These are phyloP conservation scores for Candida maris DNA, from an alignment of 805 yeast species.

Conservation along the genomic window DNA sequence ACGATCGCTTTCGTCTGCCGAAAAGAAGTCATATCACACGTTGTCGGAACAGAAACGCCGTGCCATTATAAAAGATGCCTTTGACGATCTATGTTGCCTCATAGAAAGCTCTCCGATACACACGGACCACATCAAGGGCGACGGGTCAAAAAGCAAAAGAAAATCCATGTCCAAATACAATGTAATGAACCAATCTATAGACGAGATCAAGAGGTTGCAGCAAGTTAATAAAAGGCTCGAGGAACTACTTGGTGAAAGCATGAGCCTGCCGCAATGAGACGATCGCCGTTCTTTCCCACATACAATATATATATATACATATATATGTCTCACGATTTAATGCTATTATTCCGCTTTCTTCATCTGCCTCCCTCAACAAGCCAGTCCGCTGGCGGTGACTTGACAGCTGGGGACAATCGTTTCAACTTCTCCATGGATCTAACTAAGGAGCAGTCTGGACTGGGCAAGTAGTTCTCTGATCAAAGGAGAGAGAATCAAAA, in stretches of 20 bases:
- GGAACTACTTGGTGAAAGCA: slow-evolving; percentile 7
- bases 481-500: too few relatives aligned
- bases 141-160: slow-evolving; percentile 17
- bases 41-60: slow-evolving; percentile 40
- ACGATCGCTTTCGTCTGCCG: slow-evolving; percentile 27
- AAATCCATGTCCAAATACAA: slow-evolving; percentile 26
- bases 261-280: neutral
- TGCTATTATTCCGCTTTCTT: too few relatives aligned
- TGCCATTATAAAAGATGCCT: slow-evolving; percentile 34
- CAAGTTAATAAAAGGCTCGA: slow-evolving; percentile 17
- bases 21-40: slow-evolving; percentile 36
- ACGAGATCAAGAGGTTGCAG: slow-evolving; percentile 26
- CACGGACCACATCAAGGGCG: slow-evolving; percentile 4
- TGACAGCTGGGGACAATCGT: too few relatives aligned
- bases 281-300: neutral
- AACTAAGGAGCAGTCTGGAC: too few relatives aligned
- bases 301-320: too few relatives aligned
- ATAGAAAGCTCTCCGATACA: slow-evolving; percentile 18
- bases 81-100: slow-evolving; percentile 32
- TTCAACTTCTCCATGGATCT: too few relatives aligned
- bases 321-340: too few relatives aligned
- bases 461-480: too few relatives aligned
- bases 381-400: too few relatives aligned
- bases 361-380: too few relatives aligned
- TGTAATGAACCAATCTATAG: slow-evolving; percentile 29